Evolutionary conservation across 768 basidiomycete species (phyloP), one percentile per base, ranked within the genome.

Genomic region (Mycena indigotica): DNA sequence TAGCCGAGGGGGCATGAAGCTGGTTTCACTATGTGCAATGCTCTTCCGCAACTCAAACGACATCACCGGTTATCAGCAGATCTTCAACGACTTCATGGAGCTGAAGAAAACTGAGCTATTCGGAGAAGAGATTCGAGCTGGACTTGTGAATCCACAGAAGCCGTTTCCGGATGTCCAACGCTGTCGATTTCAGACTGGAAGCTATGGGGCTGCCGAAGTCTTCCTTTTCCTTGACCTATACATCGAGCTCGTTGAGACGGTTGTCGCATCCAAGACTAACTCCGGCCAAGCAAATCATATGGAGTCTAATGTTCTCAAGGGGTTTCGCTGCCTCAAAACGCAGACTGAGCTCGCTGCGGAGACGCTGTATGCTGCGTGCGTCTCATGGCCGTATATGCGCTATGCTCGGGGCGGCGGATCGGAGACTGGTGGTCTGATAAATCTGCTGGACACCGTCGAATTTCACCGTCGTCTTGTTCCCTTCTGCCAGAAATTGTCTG

Each of bases 21-120:
- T 67, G 3, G 41, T 60, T 0, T 54, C 55, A 6, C 65, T 70
- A 23, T 55, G 67, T 2, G 71, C 71, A 3, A 50, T 61, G 0
- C 48, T 73, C 2, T 67, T 72, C 46, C 58, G 64, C 21, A 60
- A 74, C 61, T 67, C 66, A 51, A 64, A 66, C 30, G 64, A 69
- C 30, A 69, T 66, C 41, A 65, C 66, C 45, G 73, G 73, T 21
- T 67, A 67, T 30, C 69, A 67, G 45, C 61, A 67, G 30, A 19
- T 32, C 1, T 49, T 30, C 4, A n/a, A 29, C 1, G 50, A 49
- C 8, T 68, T 65, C 54, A 53, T 68, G 40, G 50, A 46, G 19
- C 16, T 46, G 12, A 40, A 57, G 3, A 66, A 64, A 44, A n/a
- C 23, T 8, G 55, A 54, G 12, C 44, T 62, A 8, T 56, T 35